Evolutionary conservation across 345 rosid species (phyloP).

Genomic region (Citrus maxima): DNA sequence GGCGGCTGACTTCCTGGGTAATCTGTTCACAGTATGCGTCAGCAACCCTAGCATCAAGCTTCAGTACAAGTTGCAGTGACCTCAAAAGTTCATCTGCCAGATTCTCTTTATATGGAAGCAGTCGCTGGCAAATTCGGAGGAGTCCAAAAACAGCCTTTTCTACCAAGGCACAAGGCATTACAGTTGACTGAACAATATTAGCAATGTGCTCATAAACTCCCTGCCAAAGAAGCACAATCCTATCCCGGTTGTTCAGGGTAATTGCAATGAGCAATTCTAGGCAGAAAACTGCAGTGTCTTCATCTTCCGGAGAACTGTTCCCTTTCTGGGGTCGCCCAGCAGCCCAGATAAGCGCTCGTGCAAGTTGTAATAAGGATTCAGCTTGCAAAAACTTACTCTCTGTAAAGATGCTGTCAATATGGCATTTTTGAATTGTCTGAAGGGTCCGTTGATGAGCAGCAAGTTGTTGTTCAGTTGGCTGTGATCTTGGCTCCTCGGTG

Average conservation of each 20-base stretch:
- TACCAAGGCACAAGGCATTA: slow-evolving; percentile 88
- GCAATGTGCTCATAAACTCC: slow-evolving; percentile 99
- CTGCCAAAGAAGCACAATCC: slow-evolving; percentile 93
- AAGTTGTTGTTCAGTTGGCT: slow-evolving; percentile 96
- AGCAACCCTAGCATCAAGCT: slow-evolving; percentile 97
- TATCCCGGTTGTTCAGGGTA: slow-evolving; percentile 91
- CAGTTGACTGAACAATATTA: slow-evolving; percentile 89
- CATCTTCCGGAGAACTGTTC: slow-evolving; percentile 88
- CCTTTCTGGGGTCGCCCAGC: slow-evolving; percentile 98
- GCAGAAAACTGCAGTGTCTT: slow-evolving; percentile 99
- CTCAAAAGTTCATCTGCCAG: slow-evolving; percentile 95
- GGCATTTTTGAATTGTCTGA: slow-evolving; percentile 96
- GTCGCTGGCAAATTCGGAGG: slow-evolving; percentile 90
- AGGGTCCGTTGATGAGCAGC: slow-evolving; percentile 98
- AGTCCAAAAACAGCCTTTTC: slow-evolving; percentile 98
- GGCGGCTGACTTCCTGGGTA: slow-evolving; percentile 91
- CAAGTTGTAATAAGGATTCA: slow-evolving; percentile 88
- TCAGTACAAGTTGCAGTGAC: slow-evolving; percentile 93
- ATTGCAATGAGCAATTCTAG: slow-evolving; percentile 93
- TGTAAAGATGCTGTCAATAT: slow-evolving; percentile 92
- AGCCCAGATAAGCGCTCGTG: slow-evolving; percentile 94
- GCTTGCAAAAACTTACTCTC: slow-evolving; percentile 98
- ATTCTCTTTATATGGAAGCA: slow-evolving; percentile 97
- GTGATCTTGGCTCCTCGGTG: slow-evolving; percentile 96
- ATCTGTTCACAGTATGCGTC: slow-evolving; percentile 98